A percentile compares a stretch with the other conserved stretches of the same genome.
These are phyloP conservation scores for Aspergillus biplanus DNA, from an alignment of 495 filamentous ascomycete species.

Conservation along the genomic window DNA sequence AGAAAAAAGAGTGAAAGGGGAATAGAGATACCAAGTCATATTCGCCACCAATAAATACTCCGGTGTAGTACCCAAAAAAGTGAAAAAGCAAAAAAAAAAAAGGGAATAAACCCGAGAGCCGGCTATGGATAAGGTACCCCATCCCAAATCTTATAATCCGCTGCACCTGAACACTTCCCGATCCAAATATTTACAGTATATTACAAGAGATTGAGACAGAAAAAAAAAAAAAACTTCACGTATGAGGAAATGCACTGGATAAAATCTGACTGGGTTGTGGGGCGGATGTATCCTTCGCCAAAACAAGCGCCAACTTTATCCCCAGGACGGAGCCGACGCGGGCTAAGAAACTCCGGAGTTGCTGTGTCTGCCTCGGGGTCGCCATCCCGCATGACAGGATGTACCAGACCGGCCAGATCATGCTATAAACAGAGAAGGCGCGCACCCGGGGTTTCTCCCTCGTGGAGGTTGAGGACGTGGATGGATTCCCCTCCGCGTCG, in stretches of 20 bases:
- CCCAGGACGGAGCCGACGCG: slow-evolving; percentile 39
- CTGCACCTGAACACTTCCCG: no score
- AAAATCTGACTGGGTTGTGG: not conserved
- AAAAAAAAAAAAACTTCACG: no score
- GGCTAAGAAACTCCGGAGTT: slow-evolving; percentile 34
- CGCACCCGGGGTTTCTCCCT: slow-evolving; percentile 29
- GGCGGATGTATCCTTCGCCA: slow-evolving; percentile 33
- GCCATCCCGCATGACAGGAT: slow-evolving; percentile 42
- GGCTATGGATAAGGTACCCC: no score
- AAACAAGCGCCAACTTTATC: slow-evolving; percentile 42
- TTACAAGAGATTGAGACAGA: no score
- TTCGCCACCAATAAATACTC: not conserved
- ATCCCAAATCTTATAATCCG: no score
- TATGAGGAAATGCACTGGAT: not conserved
- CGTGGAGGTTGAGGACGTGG: slow-evolving; percentile 7
- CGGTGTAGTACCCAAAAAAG: not conserved
- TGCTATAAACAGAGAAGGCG: slow-evolving; percentile 39
- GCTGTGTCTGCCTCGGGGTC: slow-evolving; percentile 33
- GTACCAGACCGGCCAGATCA: slow-evolving; percentile 52
- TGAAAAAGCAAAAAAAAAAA: not conserved
- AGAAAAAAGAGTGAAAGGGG: no score
- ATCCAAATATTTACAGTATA: no score
- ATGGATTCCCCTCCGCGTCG: slow-evolving; percentile 39
- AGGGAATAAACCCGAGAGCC: not conserved
- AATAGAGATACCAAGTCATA: no score